These are phyloP conservation scores for thale cress (Arabidopsis thaliana) DNA, from an alignment of 345 rosid genomes.

Conservation along the genomic window DNA sequence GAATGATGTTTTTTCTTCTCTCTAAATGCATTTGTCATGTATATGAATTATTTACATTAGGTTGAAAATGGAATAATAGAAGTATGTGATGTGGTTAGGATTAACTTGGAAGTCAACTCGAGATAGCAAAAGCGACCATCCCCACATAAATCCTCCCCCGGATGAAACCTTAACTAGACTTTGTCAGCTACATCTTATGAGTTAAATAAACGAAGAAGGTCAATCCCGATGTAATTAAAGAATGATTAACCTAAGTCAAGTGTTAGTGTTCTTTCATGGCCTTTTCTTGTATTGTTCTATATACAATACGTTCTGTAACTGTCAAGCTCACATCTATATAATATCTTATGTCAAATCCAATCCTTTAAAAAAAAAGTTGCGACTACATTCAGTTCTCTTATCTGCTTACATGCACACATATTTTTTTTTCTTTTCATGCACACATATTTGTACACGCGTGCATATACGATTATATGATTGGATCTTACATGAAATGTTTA, in stretches of 20 bases:
- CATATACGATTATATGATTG: slow-evolving; percentile 3
- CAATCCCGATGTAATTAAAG: neutral
- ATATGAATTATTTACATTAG: slow-evolving; percentile 8
- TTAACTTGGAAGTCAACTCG: slow-evolving; percentile 59
- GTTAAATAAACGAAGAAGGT: slow-evolving; percentile 25
- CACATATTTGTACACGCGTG: slow-evolving; percentile 10
- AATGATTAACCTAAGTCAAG: slow-evolving; percentile 33
- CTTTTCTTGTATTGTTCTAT: slow-evolving; percentile 9
- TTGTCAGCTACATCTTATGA: slow-evolving; percentile 28
- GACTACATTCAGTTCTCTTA: slow-evolving; percentile 4
- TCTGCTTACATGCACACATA: slow-evolving; percentile 29
- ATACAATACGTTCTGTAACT: slow-evolving; percentile 16
- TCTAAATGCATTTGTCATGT: neutral
- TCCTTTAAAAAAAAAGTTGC: neutral
- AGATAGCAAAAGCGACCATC: slow-evolving; percentile 43
- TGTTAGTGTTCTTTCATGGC: slow-evolving; percentile 32
- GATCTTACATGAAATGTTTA: neutral
- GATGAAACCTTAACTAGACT: slow-evolving; percentile 28
- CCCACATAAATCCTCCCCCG: slow-evolving; percentile 71
- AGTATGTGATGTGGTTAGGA: slow-evolving; percentile 11
- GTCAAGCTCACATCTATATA: slow-evolving; percentile 1
- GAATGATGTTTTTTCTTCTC: slow-evolving; percentile 20
- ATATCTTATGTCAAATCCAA: slow-evolving; percentile 26
- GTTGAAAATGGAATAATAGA: slow-evolving; percentile 6
- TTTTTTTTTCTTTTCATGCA: neutral